Conservation (phyloP, 306 rosid genomes). For the Castanea mollissima region DNA sequence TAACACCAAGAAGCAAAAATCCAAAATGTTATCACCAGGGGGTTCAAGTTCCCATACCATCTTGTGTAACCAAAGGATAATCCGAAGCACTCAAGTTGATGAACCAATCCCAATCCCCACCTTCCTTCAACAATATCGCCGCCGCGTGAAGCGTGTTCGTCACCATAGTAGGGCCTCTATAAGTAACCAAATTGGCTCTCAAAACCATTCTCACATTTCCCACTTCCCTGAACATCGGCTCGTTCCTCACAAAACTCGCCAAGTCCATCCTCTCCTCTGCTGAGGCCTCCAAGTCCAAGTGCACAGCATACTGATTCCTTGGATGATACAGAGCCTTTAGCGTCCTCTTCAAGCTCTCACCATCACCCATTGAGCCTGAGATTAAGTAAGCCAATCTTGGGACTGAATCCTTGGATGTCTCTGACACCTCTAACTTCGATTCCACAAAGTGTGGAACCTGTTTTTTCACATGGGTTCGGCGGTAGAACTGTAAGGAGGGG, state of each 20-base stretch:
- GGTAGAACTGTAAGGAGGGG: slow-evolving; percentile 21
- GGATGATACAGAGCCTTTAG: slow-evolving; percentile 74
- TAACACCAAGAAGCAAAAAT: not conserved
- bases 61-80: slow-evolving; percentile 77
- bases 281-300: slow-evolving; percentile 71
- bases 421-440: slow-evolving; percentile 39
- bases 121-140: slow-evolving; percentile 59
- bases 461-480: slow-evolving; percentile 12
- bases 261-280: slow-evolving; percentile 53
- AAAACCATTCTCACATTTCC: slow-evolving; percentile 57
- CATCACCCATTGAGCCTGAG: slow-evolving; percentile 75
- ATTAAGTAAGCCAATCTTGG: slow-evolving; percentile 75
- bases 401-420: slow-evolving; percentile 29
- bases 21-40: not conserved
- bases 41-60: slow-evolving; percentile 35
- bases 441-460: slow-evolving; percentile 51
- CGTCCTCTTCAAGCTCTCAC: slow-evolving; percentile 63
- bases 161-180: slow-evolving; percentile 74
- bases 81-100: slow-evolving; percentile 75
- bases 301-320: slow-evolving; percentile 61
- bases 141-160: slow-evolving; percentile 77
- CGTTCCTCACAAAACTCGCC: slow-evolving; percentile 47
- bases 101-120: slow-evolving; percentile 83
- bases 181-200: slow-evolving; percentile 73
- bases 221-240: slow-evolving; percentile 43